These are phyloP conservation scores for Phialophora chinensis DNA, from an alignment of 2,329 filamentous ascomycete species.

Conservation along the genomic window DNA sequence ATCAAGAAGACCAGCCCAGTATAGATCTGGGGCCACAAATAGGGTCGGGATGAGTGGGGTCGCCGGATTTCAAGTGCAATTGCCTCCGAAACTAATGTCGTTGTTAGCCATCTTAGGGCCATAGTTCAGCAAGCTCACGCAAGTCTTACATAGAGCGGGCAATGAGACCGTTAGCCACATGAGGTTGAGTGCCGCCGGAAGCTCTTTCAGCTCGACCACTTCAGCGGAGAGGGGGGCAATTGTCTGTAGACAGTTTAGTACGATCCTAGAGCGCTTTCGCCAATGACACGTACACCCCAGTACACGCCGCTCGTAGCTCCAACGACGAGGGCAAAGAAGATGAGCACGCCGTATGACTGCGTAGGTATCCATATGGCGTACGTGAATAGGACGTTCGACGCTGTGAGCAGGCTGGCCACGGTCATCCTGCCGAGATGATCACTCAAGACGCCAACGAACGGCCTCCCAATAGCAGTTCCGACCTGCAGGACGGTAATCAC, in stretches of 20 bases:
- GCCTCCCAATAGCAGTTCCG: slow-evolving; percentile 56
- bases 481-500: slow-evolving; percentile 55
- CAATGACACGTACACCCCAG: slow-evolving; percentile 47
- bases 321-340: slow-evolving; percentile 52
- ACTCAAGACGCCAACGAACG: slow-evolving; percentile 53
- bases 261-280: neutral
- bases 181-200: slow-evolving; percentile 41
- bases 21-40: slow-evolving; percentile 60
- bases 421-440: slow-evolving; percentile 54
- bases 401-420: slow-evolving; percentile 49
- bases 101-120: neutral
- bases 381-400: slow-evolving; percentile 48
- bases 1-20: slow-evolving; percentile 47
- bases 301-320: slow-evolving; percentile 57
- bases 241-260: slow-evolving; percentile 36
- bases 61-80: slow-evolving; percentile 60
- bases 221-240: slow-evolving; percentile 42
- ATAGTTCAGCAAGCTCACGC: neutral
- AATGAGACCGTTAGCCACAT: slow-evolving; percentile 41
- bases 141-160: slow-evolving; percentile 54
- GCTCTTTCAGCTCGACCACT: slow-evolving; percentile 40
- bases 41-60: slow-evolving; percentile 49
- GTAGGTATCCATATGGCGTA: slow-evolving; percentile 57
- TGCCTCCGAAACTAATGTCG: slow-evolving; percentile 54
- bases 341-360: slow-evolving; percentile 49